Evolutionary conservation across 1,284 basidiomycete species (phyloP).

Genomic region (Trametes sp.): DNA sequence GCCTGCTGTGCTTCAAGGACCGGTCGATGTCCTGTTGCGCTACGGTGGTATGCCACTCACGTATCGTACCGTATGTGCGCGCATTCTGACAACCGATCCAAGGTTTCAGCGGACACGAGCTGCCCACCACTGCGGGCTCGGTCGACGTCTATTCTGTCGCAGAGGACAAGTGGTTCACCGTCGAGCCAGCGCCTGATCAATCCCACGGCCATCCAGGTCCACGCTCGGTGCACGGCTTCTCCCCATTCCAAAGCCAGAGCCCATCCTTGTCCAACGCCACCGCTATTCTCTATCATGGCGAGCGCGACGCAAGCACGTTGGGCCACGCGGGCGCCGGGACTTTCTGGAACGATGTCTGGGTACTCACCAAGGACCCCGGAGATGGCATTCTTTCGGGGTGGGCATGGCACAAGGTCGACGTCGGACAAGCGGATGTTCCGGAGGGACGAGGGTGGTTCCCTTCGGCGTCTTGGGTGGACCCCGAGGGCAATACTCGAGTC

Average conservation of each 20-base stretch:
- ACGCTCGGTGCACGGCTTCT: slow-evolving; percentile 41
- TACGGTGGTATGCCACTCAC: slow-evolving; percentile 22
- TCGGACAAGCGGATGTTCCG: slow-evolving; percentile 23
- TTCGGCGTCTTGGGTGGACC: slow-evolving; percentile 30
- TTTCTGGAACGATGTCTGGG: slow-evolving; percentile 46
- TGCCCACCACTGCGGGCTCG: slow-evolving; percentile 36
- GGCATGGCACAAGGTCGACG: slow-evolving; percentile 32
- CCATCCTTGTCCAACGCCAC: slow-evolving; percentile 27
- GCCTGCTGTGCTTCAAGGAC: slow-evolving; percentile 34
- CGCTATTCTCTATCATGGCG: slow-evolving; percentile 43
- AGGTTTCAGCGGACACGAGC: slow-evolving; percentile 45
- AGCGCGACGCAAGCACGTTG: slow-evolving; percentile 41
- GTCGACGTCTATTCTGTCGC: slow-evolving; percentile 42
- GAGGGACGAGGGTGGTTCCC: slow-evolving; percentile 39
- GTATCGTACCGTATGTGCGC: no score
- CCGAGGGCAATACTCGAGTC: slow-evolving; percentile 27
- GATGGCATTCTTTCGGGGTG: slow-evolving; percentile 26
- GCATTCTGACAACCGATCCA: not conserved
- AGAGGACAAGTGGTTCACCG: slow-evolving; percentile 36
- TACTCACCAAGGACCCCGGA: slow-evolving; percentile 31
- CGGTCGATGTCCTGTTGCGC: slow-evolving; percentile 29
- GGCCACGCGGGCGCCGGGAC: slow-evolving; percentile 44
- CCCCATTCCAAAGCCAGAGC: slow-evolving; percentile 27
- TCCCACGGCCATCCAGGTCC: slow-evolving; percentile 36
- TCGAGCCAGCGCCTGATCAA: slow-evolving; percentile 32